Evolutionary conservation across 1,284 basidiomycete genomes (phyloP).

Genomic region (Meira miltonrushii): DNA sequence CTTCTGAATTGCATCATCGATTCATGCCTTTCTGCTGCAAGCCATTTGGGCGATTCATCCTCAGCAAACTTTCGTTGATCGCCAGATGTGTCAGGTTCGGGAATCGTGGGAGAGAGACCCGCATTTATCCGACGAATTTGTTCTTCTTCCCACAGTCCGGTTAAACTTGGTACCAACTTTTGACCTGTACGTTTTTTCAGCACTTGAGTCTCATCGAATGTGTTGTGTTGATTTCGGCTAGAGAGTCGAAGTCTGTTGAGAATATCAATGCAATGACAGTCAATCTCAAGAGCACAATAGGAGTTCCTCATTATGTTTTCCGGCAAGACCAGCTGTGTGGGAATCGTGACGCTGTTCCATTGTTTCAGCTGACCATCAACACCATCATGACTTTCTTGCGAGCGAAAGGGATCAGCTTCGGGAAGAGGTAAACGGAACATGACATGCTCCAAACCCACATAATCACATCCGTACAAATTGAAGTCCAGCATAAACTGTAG

Average conservation of each 20-base stretch:
- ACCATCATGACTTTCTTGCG: slow-evolving; percentile 4
- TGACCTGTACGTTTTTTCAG: slow-evolving; percentile 53
- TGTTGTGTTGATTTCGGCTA: slow-evolving; percentile 70
- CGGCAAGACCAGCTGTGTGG: slow-evolving; percentile 15
- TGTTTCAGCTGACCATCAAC: not conserved
- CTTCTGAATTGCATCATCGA: slow-evolving; percentile 43
- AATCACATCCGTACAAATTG: slow-evolving; percentile 89
- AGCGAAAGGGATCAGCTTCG: slow-evolving; percentile 24
- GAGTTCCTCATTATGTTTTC: slow-evolving; percentile 56
- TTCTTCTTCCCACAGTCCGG: slow-evolving; percentile 94
- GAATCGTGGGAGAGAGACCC: slow-evolving; percentile 32
- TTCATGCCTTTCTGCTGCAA: slow-evolving; percentile 50
- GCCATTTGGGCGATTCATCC: slow-evolving; percentile 38
- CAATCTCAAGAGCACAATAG: slow-evolving; percentile 74
- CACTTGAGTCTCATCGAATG: slow-evolving; percentile 42
- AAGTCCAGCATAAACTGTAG: slow-evolving; percentile 95
- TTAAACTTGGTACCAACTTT: slow-evolving; percentile 78
- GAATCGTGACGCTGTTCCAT: slow-evolving; percentile 1
- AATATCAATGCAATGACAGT: slow-evolving; percentile 74
- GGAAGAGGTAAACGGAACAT: slow-evolving; percentile 58
- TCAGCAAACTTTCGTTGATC: slow-evolving; percentile 24
- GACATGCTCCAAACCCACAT: slow-evolving; percentile 63
- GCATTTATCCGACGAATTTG: slow-evolving; percentile 60
- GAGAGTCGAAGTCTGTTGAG: slow-evolving; percentile 70
- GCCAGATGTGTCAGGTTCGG: slow-evolving; percentile 25